Conservation (phyloP, 2,329 filamentous ascomycete genomes). For the Pleurostoma richardsiae region DNA sequence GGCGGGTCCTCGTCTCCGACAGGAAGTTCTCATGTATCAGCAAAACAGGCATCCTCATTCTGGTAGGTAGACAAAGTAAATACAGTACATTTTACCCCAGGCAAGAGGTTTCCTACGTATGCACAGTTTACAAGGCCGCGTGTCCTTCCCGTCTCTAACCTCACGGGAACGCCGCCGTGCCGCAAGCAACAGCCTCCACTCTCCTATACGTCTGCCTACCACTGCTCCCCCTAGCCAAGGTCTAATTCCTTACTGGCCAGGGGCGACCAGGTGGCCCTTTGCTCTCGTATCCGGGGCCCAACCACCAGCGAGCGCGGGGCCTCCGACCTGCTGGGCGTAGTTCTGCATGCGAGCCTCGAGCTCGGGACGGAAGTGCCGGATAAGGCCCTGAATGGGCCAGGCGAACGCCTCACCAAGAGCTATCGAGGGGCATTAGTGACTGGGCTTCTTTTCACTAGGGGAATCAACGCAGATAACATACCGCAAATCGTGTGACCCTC, state of each 20-base stretch:
- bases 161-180: too few relatives aligned
- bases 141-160: background rate
- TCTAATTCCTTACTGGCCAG: constrained; percentile 66
- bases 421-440: constrained; percentile 28
- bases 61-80: background rate
- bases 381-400: constrained; percentile 97
- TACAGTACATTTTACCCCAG: background rate
- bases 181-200: too few relatives aligned
- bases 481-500: constrained; percentile 98
- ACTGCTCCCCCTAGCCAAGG: too few relatives aligned
- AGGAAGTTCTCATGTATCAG: background rate
- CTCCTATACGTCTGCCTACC: too few relatives aligned
- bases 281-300: constrained; percentile 72
- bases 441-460: background rate
- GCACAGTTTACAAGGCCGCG: constrained; percentile 3
- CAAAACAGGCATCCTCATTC: constrained; percentile 1
- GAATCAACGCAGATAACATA: constrained; percentile 36
- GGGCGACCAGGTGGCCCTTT: constrained; percentile 80
- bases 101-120: background rate
- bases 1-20: too few relatives aligned
- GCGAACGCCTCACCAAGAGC: constrained; percentile 95
- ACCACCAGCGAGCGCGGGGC: constrained; percentile 75
- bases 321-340: constrained; percentile 68
- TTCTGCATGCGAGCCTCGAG: constrained; percentile 86
- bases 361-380: constrained; percentile 96